Evolutionary conservation across 192 early-diverging fungal species (phyloP).

Genomic region (Oehlia diaphana): DNA sequence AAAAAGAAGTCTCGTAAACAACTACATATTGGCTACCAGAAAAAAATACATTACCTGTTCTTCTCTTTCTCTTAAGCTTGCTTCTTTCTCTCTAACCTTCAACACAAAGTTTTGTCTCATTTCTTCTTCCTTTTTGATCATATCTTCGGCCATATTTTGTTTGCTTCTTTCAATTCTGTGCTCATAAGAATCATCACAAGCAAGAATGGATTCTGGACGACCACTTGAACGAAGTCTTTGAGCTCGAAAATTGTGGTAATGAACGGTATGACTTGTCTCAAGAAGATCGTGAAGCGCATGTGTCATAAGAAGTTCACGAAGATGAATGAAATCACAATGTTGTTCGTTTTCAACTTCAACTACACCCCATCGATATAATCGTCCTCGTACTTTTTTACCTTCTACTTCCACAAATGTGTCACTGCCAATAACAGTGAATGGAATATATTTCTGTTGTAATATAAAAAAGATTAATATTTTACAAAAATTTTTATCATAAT

Average conservation of each 20-base stretch:
- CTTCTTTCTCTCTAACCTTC: conserved; percentile 51
- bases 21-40: not conserved
- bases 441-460: conserved; percentile 58
- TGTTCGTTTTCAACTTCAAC: conserved; percentile 80
- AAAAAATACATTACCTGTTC: conserved; percentile 36
- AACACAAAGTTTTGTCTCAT: conserved; percentile 62
- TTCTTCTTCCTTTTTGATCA: conserved; percentile 74
- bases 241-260: conserved; percentile 74
- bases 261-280: conserved; percentile 73
- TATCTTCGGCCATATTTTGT: conserved; percentile 59
- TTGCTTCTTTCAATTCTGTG: conserved; percentile 67
- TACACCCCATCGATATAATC: conserved; percentile 78
- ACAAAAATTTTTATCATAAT: not conserved
- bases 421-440: conserved; percentile 85
- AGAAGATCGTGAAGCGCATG: conserved; percentile 76
- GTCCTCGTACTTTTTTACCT: conserved; percentile 65
- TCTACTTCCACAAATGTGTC: conserved; percentile 60
- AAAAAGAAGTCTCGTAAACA: not conserved
- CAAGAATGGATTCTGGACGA: conserved; percentile 77
- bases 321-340: conserved; percentile 74
- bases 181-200: conserved; percentile 81
- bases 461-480: not conserved
- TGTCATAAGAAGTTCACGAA: conserved; percentile 70
- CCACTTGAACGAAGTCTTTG: conserved; percentile 62
- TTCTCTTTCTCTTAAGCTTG: conserved; percentile 43